Evolutionary conservation across 1,284 basidiomycete species (phyloP), one percentile per base, ranked within the genome.

Genomic region (Papiliotrema flavescens): DNA sequence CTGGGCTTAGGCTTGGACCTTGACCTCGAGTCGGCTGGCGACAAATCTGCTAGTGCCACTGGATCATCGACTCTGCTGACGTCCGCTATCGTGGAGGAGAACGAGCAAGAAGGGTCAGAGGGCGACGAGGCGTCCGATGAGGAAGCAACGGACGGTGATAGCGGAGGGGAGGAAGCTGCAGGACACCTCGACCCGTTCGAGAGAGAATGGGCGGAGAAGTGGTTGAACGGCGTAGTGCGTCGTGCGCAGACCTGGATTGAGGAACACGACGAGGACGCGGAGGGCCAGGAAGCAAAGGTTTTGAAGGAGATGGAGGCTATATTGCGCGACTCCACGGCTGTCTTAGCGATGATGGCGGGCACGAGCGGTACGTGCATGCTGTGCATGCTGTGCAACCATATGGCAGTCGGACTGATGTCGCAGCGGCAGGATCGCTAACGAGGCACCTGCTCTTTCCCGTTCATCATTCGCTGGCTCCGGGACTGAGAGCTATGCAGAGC

Each of bases 281-380:
- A 59, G 4, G 65, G 60, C 3, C 37, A 20, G 4, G 60, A 53
- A 15, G 58, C 53, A 2, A 46, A 32, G 14, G 45, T 56, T 34
- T 41, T 57, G 32, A 59, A 47, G 59, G 64, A 64, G 3, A 61
- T 69, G 9, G 79, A 81, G 34, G 55, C 59, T 7, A 66, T 84
- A 8, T 76, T 86, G 56, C 78, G 85, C 24, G 79, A 81, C 23
- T 87, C 88, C 0, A 84, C 88, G 0, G 80, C 84, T 14, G 76
- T 87, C 2, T 76, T 88, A 2, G 84, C 85, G 0, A 77, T 81
- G 50, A 85, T 84, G 67, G 82, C 85, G 5, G 85, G 85, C 0
- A 80, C 84, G 34, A 79, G 83, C 11, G 80, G 83, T 44, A 62
- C 75, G 83, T 32, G 77, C 14, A n/a, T 5, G 26, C 13, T 22